A percentile compares a stretch with the other conserved stretches of the same genome.
These are phyloP conservation scores for Aurifilum marmelostoma DNA, from an alignment of 2,329 filamentous ascomycete species.

Conservation along the genomic window DNA sequence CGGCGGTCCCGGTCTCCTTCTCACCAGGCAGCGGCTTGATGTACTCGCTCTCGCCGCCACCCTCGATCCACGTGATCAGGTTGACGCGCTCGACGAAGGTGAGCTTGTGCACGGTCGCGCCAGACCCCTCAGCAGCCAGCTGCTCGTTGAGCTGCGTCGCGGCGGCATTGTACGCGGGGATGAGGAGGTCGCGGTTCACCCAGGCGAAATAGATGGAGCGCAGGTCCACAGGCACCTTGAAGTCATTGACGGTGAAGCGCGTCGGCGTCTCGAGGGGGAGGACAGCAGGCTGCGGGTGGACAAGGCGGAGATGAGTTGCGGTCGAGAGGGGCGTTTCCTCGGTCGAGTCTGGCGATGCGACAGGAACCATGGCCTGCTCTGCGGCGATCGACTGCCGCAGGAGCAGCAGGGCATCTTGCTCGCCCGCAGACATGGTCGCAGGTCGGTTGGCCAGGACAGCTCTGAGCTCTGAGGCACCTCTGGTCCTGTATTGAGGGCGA, in stretches of 20 bases:
- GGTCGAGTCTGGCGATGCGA: conserved; percentile 67
- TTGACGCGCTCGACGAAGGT: conserved; percentile 91
- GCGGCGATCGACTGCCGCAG: conserved; percentile 82
- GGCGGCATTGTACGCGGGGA: conserved; percentile 88
- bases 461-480: not conserved
- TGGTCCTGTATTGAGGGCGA: not conserved
- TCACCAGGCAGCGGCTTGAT: conserved; percentile 82
- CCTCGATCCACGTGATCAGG: conserved; percentile 90
- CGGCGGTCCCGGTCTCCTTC: conserved; percentile 46
- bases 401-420: conserved; percentile 78
- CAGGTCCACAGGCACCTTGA: conserved; percentile 74
- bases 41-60: conserved; percentile 87
- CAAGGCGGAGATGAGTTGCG: conserved; percentile 81
- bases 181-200: conserved; percentile 87
- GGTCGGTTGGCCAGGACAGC: not conserved
- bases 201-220: conserved; percentile 96
- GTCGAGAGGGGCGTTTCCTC: conserved; percentile 68
- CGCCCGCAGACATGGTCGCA: conserved; percentile 57
- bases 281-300: conserved; percentile 59
- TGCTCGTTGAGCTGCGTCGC: conserved; percentile 81
- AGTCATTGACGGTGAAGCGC: conserved; percentile 77
- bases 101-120: conserved; percentile 79
- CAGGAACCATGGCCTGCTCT: conserved; percentile 71
- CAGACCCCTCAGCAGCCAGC: conserved; percentile 54
- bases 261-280: conserved; percentile 75